Conservation (phyloP, 2,329 filamentous ascomycete genomes). For the Colletotrichum viniferum region DNA sequence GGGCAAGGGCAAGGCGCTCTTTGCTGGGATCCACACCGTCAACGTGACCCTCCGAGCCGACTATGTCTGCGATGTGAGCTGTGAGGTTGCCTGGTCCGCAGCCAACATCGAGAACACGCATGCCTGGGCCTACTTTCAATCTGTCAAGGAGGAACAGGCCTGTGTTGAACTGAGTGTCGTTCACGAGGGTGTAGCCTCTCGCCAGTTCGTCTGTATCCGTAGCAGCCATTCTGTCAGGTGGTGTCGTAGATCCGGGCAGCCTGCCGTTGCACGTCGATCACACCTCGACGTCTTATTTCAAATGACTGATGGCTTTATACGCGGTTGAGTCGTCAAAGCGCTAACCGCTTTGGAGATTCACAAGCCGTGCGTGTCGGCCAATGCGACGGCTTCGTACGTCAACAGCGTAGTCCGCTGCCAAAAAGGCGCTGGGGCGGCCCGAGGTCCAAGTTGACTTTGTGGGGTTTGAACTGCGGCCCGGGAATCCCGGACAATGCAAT, state of each 20-base stretch:
- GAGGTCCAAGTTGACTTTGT: background rate
- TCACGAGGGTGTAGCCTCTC: background rate
- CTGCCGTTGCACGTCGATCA: background rate
- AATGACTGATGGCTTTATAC: background rate
- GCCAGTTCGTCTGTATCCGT: background rate
- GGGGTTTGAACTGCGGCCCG: background rate
- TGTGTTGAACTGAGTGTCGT: background rate
- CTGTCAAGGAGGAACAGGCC: background rate
- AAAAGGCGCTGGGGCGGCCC: background rate
- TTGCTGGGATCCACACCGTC: background rate
- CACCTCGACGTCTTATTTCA: background rate
- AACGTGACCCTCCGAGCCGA: background rate
- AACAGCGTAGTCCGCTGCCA: background rate
- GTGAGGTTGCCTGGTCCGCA: conserved; percentile 5
- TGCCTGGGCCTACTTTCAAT: background rate
- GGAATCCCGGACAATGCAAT: background rate
- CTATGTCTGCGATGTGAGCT: background rate
- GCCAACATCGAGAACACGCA: conserved; percentile 10
- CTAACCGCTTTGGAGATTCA: background rate
- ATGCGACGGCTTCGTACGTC: background rate
- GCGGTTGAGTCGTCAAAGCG: background rate
- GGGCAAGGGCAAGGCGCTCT: background rate
- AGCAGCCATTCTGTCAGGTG: background rate
- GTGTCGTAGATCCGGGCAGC: background rate
- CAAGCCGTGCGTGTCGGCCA: background rate